These are phyloP conservation scores for Aspergillus fischeri DNA, from an alignment of 2,329 filamentous ascomycete genomes.

Conservation along the genomic window DNA sequence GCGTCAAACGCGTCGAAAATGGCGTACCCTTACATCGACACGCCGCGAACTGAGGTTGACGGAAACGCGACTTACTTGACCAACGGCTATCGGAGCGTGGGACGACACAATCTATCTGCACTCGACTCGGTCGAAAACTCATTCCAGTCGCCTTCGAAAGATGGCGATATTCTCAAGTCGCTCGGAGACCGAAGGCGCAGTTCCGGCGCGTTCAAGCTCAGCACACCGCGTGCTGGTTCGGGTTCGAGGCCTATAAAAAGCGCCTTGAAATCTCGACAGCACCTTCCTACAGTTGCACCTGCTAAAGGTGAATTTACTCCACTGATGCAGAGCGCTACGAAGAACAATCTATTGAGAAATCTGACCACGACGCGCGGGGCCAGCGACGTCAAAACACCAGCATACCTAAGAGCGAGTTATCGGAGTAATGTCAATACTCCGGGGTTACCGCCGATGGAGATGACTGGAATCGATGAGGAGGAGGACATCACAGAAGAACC, in stretches of 20 bases:
- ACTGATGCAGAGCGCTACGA: slow-evolving; percentile 72
- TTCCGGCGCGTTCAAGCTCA: slow-evolving; percentile 54
- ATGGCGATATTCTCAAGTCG: slow-evolving; percentile 70
- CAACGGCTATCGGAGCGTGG: slow-evolving; percentile 56
- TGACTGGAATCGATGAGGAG: slow-evolving; percentile 62
- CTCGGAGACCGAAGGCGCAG: slow-evolving; percentile 59
- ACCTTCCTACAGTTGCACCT: slow-evolving; percentile 58
- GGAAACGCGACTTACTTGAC: slow-evolving; percentile 79
- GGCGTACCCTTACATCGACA: slow-evolving; percentile 70
- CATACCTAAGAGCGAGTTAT: slow-evolving; percentile 57
- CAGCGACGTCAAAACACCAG: slow-evolving; percentile 63
- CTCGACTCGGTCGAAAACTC: slow-evolving; percentile 86
- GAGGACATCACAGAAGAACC: slow-evolving; percentile 60
- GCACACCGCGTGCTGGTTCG: slow-evolving; percentile 71
- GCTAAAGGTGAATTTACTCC: slow-evolving; percentile 82
- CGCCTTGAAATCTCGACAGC: slow-evolving; percentile 66
- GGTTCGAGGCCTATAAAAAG: slow-evolving; percentile 37
- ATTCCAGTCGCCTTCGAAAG: slow-evolving; percentile 74
- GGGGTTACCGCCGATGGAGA: slow-evolving; percentile 67
- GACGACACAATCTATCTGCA: slow-evolving; percentile 38
- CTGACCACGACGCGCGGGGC: slow-evolving; percentile 57
- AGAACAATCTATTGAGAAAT: slow-evolving; percentile 59
- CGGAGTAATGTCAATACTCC: slow-evolving; percentile 69
- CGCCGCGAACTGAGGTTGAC: slow-evolving; percentile 72
- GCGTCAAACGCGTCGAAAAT: slow-evolving; percentile 43